Base-by-base conservation (phyloP, 257 asterid species). In the Nicotiana tabacum region DNA sequence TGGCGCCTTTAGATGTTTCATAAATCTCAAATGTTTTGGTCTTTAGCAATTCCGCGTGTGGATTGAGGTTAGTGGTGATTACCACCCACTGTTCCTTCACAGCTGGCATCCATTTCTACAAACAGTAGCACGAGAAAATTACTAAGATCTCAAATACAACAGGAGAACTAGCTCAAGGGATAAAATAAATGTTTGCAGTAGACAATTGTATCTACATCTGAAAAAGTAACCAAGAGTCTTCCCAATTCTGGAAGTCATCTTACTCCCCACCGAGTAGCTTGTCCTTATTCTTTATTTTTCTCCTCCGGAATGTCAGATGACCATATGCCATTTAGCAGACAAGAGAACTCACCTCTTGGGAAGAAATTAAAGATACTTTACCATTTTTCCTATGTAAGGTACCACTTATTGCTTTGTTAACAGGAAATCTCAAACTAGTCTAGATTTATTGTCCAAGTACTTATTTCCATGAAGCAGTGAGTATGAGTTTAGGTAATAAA, bases 31-130 rank as follows among this genome's bases (percentile, higher is more conserved):
- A 78, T 60, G 92, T 83, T 85, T 90, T 96, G 48, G 88, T 56
- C 81, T 85, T 90, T 64, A 96, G 83, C n/a, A 86, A 77, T 83
- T 93, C 91, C 77, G 89, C 90, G 48, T 88, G 97, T 12, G 99
- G 98, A 86, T 91, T 92, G 74, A 89, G 88, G 30, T 88, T 88
- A 61, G 94, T 88, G 65, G 85, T 84, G 83, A 91, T 80, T 82
- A 91, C 90, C 64, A 91, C 84, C 98, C 98, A 94, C 84, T 90
- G 93, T 77, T 93, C 97, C 89, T 90, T 90, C 65, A 91, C 82
- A 79, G 91, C 91, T 5, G 97, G 99, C 66, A 93, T 82, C 94
- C 87, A 92, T 90, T 91, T 92, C 99, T 96, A 83, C 91, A 87
- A 80, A 81, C 32, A 85, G 69, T n/a, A 87, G 58, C 21, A 83